These are phyloP conservation scores for Fomitopsis pulvina DNA, from an alignment of 768 basidiomycete species.

Conservation along the genomic window DNA sequence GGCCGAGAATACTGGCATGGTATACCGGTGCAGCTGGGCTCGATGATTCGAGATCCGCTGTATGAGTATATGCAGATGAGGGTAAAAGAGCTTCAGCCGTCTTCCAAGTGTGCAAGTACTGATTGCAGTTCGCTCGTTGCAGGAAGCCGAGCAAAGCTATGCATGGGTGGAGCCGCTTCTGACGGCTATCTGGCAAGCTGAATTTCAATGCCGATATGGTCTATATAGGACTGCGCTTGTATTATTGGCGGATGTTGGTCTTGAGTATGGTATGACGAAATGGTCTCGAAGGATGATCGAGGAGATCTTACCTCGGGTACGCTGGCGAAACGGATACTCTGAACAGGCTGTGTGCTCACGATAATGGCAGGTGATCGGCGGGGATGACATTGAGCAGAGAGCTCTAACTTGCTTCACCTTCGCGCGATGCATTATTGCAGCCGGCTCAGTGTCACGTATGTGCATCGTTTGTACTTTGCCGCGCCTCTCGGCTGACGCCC, in stretches of 20 bases:
- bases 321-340: conserved; percentile 4
- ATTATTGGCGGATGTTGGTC: conserved; percentile 68
- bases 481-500: neutral
- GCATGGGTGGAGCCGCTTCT: conserved; percentile 60
- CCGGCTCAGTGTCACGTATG: conserved; percentile 42
- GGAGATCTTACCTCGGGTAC: conserved; percentile 78
- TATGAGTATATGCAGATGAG: conserved; percentile 35
- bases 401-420: conserved; percentile 69
- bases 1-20: conserved; percentile 53
- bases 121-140: neutral
- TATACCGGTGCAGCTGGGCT: conserved; percentile 23
- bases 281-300: conserved; percentile 60
- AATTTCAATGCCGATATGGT: conserved; percentile 64
- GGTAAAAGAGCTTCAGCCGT: conserved; percentile 26
- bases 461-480: neutral
- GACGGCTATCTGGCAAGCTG: conserved; percentile 70
- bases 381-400: conserved; percentile 69
- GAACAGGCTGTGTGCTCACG: neutral
- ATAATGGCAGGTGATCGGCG: conserved; percentile 50
- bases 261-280: conserved; percentile 73
- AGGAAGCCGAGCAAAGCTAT: conserved; percentile 63
- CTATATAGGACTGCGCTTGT: conserved; percentile 65
- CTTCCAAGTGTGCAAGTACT: neutral
- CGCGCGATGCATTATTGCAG: conserved; percentile 68
- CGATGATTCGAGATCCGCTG: conserved; percentile 35